phyloP scores from a whole-genome alignment of 257 asterid genomes.

The Anisodus tanguticus region DNA sequence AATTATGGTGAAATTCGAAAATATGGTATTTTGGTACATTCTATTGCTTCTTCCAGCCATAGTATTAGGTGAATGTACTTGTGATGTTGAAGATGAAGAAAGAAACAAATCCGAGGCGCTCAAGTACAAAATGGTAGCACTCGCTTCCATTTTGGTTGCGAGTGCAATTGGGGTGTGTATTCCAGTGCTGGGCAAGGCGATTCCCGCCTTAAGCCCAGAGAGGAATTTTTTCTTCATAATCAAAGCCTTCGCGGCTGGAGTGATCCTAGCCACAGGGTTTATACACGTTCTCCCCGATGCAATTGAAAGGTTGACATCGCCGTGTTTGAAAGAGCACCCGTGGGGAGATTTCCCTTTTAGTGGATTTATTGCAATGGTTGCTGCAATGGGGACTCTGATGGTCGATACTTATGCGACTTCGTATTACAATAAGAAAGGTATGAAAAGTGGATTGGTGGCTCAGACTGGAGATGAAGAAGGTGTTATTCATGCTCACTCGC shows the following conservation, averaged over 20 bases:
- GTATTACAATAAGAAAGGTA: background rate
- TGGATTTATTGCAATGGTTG: conserved; percentile 39
- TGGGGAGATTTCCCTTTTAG: conserved; percentile 40
- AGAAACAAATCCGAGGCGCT: conserved; percentile 20
- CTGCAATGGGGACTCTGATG: conserved; percentile 35
- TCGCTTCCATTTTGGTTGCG: conserved; percentile 36
- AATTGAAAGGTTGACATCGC: conserved; percentile 30
- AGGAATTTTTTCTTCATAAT: conserved; percentile 36
- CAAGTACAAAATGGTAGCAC: conserved; percentile 33
- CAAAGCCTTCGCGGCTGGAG: conserved; percentile 42
- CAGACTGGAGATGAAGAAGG: conserved; percentile 22
- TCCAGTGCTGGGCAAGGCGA: conserved; percentile 27
- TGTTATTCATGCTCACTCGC: conserved; percentile 31
- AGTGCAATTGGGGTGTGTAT: conserved; percentile 41
- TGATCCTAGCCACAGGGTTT: conserved; percentile 38
- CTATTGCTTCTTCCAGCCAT: conserved; percentile 27
- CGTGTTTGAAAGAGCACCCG: conserved; percentile 30
- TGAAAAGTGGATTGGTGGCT: background rate
- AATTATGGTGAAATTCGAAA: background rate
- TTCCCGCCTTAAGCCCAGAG: conserved; percentile 34
- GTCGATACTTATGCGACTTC: conserved; percentile 37
- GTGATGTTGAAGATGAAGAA: conserved; percentile 21
- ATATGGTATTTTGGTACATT: background rate
- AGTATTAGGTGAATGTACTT: background rate
- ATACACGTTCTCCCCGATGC: conserved; percentile 41